Evolutionary conservation across 2,329 filamentous ascomycete species (phyloP), one percentile per base, ranked within the genome.

Genomic region (Paraphoma sp.): DNA sequence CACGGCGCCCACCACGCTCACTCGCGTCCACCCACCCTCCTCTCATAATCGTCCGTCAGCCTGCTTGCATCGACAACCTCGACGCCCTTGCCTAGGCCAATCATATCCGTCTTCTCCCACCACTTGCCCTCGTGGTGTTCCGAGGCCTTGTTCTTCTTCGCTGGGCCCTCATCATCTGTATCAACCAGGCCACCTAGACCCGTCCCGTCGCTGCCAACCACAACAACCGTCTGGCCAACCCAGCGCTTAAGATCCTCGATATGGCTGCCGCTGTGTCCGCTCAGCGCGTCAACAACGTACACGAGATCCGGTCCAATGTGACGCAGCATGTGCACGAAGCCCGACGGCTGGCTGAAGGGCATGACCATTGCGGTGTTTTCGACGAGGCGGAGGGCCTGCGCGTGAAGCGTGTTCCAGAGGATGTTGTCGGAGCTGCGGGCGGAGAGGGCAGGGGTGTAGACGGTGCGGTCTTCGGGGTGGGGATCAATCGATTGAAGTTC

Each of bases 351-450:
- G 10, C 89, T 95, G 72, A 97, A 98, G 0, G 93, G 93, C 71
- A 98, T 84, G 54, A 97, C 89, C 85, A 93, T 93, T 43, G 86
- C 88, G 43, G 95, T 90, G 71, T 92, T 91, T 65, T 96, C 90
- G 4, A 97, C 92, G 10, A 97, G 83, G 1, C 83, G 80, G 41
- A 91, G 81, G 3, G 93, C 93, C 78, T 97, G 91, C 1, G 87
- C 86, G 77, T 95, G 92, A 6, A 97, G 82, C 0, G 89, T 88
- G 72, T 90, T 89, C 81, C 93, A 97, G 10, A 89, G 84, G 5
- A 87, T 80, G 55, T 71, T 72, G 55, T 77, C 73, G 6, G 69
- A 67, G 60, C 70, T 71, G 54, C 69, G 69, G 18, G 74, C 68
- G 30, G 72, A 72, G 50, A 71, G 67, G 31, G 71, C 70, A 45